phyloP scores from a whole-genome alignment of 2,329 filamentous ascomycete species.

The Venturia nashicola region DNA sequence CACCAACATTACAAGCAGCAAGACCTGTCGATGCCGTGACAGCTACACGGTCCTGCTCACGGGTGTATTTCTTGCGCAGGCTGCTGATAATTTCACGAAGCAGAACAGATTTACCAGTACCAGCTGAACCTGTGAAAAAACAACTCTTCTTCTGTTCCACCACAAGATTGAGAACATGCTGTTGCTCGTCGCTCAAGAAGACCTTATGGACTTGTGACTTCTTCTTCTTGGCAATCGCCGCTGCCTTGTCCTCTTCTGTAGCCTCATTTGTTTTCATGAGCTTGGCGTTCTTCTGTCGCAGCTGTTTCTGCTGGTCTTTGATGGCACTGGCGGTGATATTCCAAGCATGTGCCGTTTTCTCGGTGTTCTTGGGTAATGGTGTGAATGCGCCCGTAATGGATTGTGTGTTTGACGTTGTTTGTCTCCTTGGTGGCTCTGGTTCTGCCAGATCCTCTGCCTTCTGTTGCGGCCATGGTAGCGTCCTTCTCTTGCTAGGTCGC shows the following conservation, averaged over 20 bases:
- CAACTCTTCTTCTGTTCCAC: constrained; percentile 72
- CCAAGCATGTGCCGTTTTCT: constrained; percentile 43
- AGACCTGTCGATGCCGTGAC: constrained; percentile 93
- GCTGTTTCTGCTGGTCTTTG: constrained; percentile 64
- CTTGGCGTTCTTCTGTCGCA: constrained; percentile 51
- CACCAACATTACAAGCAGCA: constrained; percentile 92
- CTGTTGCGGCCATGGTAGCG: constrained; percentile 46
- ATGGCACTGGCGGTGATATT: constrained; percentile 62
- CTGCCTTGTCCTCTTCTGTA: constrained; percentile 22
- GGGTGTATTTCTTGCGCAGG: constrained; percentile 61
- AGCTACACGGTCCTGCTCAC: constrained; percentile 73
- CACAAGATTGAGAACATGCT: constrained; percentile 71
- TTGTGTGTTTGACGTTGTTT: not conserved
- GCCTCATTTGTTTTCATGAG: constrained; percentile 24
- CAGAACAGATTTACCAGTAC: constrained; percentile 91
- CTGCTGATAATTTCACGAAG: constrained; percentile 83
- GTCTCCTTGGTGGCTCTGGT: constrained; percentile 11
- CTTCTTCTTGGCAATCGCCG: constrained; percentile 30
- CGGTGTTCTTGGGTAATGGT: constrained; percentile 30
- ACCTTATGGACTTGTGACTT: constrained; percentile 34
- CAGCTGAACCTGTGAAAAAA: constrained; percentile 95
- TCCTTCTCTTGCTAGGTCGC: constrained; percentile 43
- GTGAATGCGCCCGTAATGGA: constrained; percentile 24
- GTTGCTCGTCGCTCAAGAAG: constrained; percentile 75
- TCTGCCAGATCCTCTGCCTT: constrained; percentile 20